Percentiles rank a stretch among this genome's conserved stretches.
These are phyloP conservation scores for Penicillium sp. DNA, from an alignment of 2,329 filamentous ascomycete genomes.

Conservation along the genomic window DNA sequence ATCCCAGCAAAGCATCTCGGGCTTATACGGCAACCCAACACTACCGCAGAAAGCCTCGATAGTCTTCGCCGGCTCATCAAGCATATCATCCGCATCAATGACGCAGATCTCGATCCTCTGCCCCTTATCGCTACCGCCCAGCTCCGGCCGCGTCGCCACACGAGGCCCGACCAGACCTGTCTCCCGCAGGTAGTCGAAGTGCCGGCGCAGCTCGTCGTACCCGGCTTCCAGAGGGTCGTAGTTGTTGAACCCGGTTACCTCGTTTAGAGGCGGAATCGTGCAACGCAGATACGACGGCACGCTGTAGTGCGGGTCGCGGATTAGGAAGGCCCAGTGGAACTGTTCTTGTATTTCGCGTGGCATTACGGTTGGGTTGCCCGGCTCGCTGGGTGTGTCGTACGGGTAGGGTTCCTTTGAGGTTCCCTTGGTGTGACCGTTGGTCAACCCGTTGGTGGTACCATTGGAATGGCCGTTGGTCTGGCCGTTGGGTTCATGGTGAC, in stretches of 20 bases:
- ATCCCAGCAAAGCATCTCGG: slow-evolving; percentile 80
- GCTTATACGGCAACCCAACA: slow-evolving; percentile 71
- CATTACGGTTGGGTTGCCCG: slow-evolving; percentile 78
- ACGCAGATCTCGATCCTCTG: slow-evolving; percentile 65
- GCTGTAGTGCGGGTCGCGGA: slow-evolving; percentile 86
- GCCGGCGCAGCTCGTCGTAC: slow-evolving; percentile 77
- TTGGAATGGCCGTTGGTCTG: slow-evolving; percentile 4
- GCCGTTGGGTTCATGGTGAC: slow-evolving; percentile 9
- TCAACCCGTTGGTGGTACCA: slow-evolving; percentile 25
- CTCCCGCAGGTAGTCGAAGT: slow-evolving; percentile 79
- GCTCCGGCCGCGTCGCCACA: slow-evolving; percentile 46
- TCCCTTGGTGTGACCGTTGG: slow-evolving; percentile 22
- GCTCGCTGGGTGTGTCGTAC: slow-evolving; percentile 57
- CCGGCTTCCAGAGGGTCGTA: slow-evolving; percentile 88
- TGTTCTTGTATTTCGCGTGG: slow-evolving; percentile 68
- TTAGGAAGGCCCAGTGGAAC: slow-evolving; percentile 95
- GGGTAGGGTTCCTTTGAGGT: slow-evolving; percentile 50
- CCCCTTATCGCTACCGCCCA: slow-evolving; percentile 28
- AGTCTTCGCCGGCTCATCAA: slow-evolving; percentile 74
- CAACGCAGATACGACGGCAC: slow-evolving; percentile 95
- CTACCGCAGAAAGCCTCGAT: slow-evolving; percentile 77
- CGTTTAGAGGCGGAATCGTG: slow-evolving; percentile 79
- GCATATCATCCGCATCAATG: slow-evolving; percentile 87
- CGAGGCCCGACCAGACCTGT: slow-evolving; percentile 67
- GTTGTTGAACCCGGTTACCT: slow-evolving; percentile 76